Evolutionary conservation across 192 early-diverging fungal genomes (phyloP), one percentile per base, ranked within the genome.

Genomic region (Funneliformis mosseae): DNA sequence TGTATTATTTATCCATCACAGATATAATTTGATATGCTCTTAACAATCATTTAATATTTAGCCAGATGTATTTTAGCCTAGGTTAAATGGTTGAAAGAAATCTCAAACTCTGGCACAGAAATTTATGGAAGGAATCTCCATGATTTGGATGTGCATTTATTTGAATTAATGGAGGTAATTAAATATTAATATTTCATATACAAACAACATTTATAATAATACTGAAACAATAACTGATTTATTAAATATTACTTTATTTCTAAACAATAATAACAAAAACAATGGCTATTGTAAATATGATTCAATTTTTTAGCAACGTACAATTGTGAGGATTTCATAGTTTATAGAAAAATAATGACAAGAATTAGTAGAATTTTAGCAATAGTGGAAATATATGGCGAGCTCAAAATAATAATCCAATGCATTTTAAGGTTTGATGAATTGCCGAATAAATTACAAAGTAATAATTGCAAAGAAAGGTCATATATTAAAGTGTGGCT

Each of bases 91-190:
- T 42, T 4, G 9, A 16, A 38, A 39, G 18, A 70, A 70, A 42
- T 38, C 4, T 18, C 10, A 8, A 68, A 68, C 28, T 68, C 1
- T 68, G 8, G 66, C 66, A 68, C 28, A 27, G 66, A 10, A 39
- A 68, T 38, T 28, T 70, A 18, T 70, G 33, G 68, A 70, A 70
- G 27, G 33, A 70, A 43, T 70, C 68, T 2, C 68, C 27, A 70
- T 8, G 10, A 42, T 70, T 70, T 28, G 68, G 33, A 42, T 18
- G 18, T 16, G 3, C n/a, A 1, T 70, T 5, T 70, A 28, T 70
- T 42, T 7, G 9, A 10, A 70, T 70, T 33, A 70, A 70, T 70
- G 18, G 27, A 70, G 8, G 38, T 70, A 70, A 42, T 8, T 28
- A 43, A n/a, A n/a, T n/a, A n/a, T n/a, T n/a, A n/a, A n/a, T n/a